phyloP scores from a whole-genome alignment of 345 rosid species.

The Heritiera littoralis region DNA sequence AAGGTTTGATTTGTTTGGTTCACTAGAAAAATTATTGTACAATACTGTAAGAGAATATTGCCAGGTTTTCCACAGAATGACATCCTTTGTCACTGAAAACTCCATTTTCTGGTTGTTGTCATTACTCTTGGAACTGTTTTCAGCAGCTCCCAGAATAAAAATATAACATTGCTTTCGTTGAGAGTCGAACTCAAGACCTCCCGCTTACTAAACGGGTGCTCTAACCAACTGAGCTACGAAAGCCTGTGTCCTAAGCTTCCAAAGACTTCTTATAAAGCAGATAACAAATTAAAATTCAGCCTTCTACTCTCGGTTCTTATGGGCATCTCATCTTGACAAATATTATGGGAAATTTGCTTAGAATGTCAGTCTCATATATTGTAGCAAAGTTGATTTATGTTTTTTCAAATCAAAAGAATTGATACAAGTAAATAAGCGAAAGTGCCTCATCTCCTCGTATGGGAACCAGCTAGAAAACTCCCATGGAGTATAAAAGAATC shows the following conservation, averaged over 20 bases:
- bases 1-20: neutral
- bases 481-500: slow-evolving; percentile 13
- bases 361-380: neutral
- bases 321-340: neutral
- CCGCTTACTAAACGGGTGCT: slow-evolving; percentile 97
- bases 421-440: slow-evolving; percentile 21
- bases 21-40: neutral
- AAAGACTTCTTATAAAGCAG: too few relatives aligned
- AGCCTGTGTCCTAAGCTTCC: slow-evolving; percentile 28
- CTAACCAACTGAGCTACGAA: slow-evolving; percentile 99
- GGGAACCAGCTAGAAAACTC: neutral
- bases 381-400: neutral
- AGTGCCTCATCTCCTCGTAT: slow-evolving; percentile 5
- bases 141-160: neutral
- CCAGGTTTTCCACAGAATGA: neutral
- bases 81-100: neutral
- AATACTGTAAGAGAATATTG: neutral
- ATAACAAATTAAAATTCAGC: too few relatives aligned
- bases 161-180: slow-evolving; percentile 63
- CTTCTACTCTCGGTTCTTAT: neutral
- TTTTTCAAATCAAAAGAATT: slow-evolving; percentile 26
- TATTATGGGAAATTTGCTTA: neutral
- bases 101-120: too few relatives aligned
- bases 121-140: too few relatives aligned
- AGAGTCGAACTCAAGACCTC: slow-evolving; percentile 98